Base-by-base conservation (phyloP, 2,329 filamentous ascomycete species). In the Ascochyta lentis region DNA sequence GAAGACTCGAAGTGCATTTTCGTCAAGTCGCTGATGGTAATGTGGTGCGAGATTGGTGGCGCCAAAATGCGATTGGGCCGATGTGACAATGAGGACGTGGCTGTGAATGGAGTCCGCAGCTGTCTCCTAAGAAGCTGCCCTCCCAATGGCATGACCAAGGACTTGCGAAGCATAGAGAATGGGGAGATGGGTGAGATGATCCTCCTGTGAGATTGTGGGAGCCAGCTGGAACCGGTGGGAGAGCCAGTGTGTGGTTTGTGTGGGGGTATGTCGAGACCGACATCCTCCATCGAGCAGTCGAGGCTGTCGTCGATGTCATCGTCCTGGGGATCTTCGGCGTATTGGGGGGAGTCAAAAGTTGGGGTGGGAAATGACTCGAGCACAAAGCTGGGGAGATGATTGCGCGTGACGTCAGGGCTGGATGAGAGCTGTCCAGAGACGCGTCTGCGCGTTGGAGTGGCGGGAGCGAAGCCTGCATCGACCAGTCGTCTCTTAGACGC, bases 401-500 rank as follows among this genome's bases (percentile, higher is more conserved):
- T 34, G 27, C 33, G 24, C 13, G 15, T 41, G 38, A 46, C 26
- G 39, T 37, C 27, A 39, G 26, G 10, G 43, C 19, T 35, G 29
- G 22, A 7, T 16, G 16, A 27, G 13, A 4, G 12, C 9, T 16
- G 39, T 41, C 23, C 40, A 24, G 42, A 3, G 22, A 19, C 27
- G 34, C n/a, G 16, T 33, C 16, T 19, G 49, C 51, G 59, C 19
- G 57, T 63, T 1, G 59, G 60, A 19, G 63, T 57, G n/a, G 39
- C 23, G 9, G 54, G 58, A 33, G 34, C 52, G n/a, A 55, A 45
- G 9, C 67, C 67, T 6, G 60, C 64, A 34, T 71, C 68, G 29
- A 73, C 31, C 26, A 73, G 60, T 40, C 70, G 68, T 60, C 66
- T 68, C 64, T 74, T 73, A 38, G 57, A 62, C 23, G 68, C 61